A percentile compares a stretch with the other conserved stretches of the same genome.
Conservation (phyloP, 805 yeast genomes). For the Monosporozyma unispora region DNA sequence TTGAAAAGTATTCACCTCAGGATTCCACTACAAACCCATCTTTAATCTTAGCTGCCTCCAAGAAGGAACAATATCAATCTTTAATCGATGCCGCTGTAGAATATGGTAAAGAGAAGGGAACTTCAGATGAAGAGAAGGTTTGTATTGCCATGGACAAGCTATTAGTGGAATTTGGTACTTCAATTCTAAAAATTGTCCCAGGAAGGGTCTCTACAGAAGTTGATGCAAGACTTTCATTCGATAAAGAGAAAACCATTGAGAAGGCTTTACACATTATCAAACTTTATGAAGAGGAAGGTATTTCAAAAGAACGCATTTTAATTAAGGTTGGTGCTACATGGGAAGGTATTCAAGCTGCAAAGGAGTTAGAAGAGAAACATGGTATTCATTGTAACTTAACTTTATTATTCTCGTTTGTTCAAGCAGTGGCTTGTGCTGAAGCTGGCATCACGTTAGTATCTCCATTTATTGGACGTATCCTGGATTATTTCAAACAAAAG, state of each 20-base stretch:
- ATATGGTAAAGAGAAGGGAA: constrained; percentile 62
- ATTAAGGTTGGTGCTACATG: constrained; percentile 97
- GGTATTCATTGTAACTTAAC: constrained; percentile 94
- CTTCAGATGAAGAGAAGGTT: constrained; percentile 50
- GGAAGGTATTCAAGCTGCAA: constrained; percentile 99
- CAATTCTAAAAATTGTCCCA: constrained; percentile 89
- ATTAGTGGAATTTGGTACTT: constrained; percentile 92
- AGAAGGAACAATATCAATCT: constrained; percentile 79
- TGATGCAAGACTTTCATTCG: constrained; percentile 95
- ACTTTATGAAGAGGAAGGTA: constrained; percentile 78
- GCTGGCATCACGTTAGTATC: constrained; percentile 93
- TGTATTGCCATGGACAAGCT: constrained; percentile 80
- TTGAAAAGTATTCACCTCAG: constrained; percentile 96
- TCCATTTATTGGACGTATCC: constrained; percentile 97
- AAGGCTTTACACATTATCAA: constrained; percentile 89
- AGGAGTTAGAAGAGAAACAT: constrained; percentile 83
- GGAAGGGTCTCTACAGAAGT: constrained; percentile 99
- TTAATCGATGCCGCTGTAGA: constrained; percentile 86
- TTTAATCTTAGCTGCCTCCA: constrained; percentile 89
- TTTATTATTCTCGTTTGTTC: constrained; percentile 85
- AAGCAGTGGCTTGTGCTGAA: constrained; percentile 99
- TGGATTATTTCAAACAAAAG: constrained; percentile 94
- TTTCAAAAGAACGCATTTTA: constrained; percentile 79
- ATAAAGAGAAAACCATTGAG: constrained; percentile 85
- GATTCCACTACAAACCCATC: constrained; percentile 99